Evolutionary conservation across 1,139 yeast species (phyloP).

Genomic region (Trichomonascaceae sp.): DNA sequence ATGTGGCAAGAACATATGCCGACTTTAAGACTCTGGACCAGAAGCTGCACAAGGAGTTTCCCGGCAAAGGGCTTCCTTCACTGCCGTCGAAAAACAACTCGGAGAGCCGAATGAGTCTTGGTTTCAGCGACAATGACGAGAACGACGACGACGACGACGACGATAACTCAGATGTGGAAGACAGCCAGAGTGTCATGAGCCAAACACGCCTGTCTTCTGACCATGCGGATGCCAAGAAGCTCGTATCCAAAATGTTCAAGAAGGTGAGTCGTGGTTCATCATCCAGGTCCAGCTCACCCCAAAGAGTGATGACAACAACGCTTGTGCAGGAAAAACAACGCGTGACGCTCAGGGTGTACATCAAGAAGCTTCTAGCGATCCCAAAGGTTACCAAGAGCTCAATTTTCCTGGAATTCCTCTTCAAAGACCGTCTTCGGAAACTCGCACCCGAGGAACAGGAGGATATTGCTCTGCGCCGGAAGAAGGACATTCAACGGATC

Average conservation of each 20-base stretch:
- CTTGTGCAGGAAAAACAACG: conserved; percentile 58
- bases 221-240: neutral
- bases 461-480: conserved; percentile 46
- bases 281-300: neutral
- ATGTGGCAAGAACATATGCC: conserved; percentile 47
- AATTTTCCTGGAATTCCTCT: conserved; percentile 40
- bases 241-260: neutral
- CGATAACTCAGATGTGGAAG: conserved; percentile 9
- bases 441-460: conserved; percentile 31
- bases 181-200: conserved; percentile 4
- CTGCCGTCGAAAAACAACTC: conserved; percentile 43
- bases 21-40: conserved; percentile 50
- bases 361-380: conserved; percentile 39
- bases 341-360: conserved; percentile 60
- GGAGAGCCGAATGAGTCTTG: neutral
- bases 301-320: conserved; percentile 1
- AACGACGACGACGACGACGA: conserved; percentile 10
- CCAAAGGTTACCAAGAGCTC: conserved; percentile 44
- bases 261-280: neutral
- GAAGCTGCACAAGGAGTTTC: conserved; percentile 40
- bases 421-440: conserved; percentile 26
- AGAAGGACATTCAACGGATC: conserved; percentile 46
- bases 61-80: conserved; percentile 57
- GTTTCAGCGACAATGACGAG: neutral
- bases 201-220: neutral